A percentile compares a stretch with the other conserved stretches of the same genome.
Conservation (phyloP, 495 filamentous ascomycete genomes). For the Aspergillus incahuasiensis region DNA sequence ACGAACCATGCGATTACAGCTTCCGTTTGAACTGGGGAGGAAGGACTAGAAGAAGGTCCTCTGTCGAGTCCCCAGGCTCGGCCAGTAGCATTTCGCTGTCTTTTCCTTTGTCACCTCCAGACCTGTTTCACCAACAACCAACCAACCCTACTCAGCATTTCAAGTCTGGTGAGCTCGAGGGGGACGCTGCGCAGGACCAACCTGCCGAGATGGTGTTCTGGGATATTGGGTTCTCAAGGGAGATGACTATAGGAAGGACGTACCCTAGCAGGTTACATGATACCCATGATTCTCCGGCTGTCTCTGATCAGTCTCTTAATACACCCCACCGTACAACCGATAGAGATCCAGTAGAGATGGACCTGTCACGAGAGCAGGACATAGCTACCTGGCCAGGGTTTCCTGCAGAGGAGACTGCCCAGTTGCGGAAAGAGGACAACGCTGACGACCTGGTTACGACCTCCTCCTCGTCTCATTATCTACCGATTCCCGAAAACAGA, state of each 20-base stretch:
- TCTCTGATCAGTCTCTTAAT: conserved; percentile 21
- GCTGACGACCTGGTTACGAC: conserved; percentile 18
- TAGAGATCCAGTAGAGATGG: conserved; percentile 20
- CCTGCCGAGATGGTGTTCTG: conserved; percentile 14
- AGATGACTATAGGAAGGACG: conserved; percentile 18
- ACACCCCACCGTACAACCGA: conserved; percentile 17
- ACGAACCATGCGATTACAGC: conserved; percentile 80
- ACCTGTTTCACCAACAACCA: conserved; percentile 7
- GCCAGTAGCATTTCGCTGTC: conserved; percentile 28
- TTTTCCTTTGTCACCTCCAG: conserved; percentile 18
- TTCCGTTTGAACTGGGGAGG: conserved; percentile 84
- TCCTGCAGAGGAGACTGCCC: conserved; percentile 14
- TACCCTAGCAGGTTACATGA: conserved; percentile 26
- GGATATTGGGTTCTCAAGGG: conserved; percentile 12
- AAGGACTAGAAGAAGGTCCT: conserved; percentile 44
- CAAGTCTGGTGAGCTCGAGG: conserved; percentile 7
- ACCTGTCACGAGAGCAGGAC: conserved; percentile 19
- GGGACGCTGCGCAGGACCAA: conserved; percentile 4
- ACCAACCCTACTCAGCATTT: not conserved
- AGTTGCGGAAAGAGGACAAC: conserved; percentile 14
- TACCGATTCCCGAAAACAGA: conserved; percentile 23
- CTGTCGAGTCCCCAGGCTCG: conserved; percentile 34
- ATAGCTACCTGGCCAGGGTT: conserved; percentile 25
- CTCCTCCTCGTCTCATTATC: conserved; percentile 19
- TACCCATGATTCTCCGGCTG: conserved; percentile 26